A percentile compares a stretch with the other conserved stretches of the same genome.
These are phyloP conservation scores for Dactylis glomerata DNA, from an alignment of 176 grass and related monocot species.

Conservation along the genomic window DNA sequence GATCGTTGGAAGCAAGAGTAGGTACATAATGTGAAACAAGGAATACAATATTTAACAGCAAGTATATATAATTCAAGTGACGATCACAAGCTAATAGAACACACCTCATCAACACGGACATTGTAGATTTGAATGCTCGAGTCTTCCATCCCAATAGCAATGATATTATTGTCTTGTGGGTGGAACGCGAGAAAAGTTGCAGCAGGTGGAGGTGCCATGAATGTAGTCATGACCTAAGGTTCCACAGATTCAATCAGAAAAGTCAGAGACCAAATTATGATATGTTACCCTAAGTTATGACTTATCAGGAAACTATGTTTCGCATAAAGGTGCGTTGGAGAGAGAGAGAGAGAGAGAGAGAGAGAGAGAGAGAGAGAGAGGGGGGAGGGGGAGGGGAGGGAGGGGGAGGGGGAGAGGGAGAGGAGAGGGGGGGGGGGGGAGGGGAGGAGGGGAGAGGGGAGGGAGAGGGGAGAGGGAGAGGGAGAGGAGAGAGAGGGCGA, in stretches of 20 bases:
- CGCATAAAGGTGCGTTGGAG: neutral
- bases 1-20: neutral
- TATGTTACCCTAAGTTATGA: neutral
- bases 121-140: constrained; percentile 99
- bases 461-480: no score
- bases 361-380: no score
- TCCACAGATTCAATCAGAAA: neutral
- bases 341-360: neutral
- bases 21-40: neutral
- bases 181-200: constrained; percentile 95
- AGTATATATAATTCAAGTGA: constrained; percentile 18
- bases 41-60: neutral
- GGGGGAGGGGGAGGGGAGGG: no score
- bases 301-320: constrained; percentile 3
- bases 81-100: neutral
- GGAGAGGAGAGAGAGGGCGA: no score
- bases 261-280: neutral
- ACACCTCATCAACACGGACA: constrained; percentile 94
- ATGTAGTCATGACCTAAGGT: constrained; percentile 96
- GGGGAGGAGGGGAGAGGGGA: no score
- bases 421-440: no score
- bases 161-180: constrained; percentile 99
- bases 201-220: constrained; percentile 94
- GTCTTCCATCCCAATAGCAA: constrained; percentile 99
- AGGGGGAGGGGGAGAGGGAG: no score